phyloP scores from a whole-genome alignment of 2,329 filamentous ascomycete species.

The Coniochaeta sp. region DNA sequence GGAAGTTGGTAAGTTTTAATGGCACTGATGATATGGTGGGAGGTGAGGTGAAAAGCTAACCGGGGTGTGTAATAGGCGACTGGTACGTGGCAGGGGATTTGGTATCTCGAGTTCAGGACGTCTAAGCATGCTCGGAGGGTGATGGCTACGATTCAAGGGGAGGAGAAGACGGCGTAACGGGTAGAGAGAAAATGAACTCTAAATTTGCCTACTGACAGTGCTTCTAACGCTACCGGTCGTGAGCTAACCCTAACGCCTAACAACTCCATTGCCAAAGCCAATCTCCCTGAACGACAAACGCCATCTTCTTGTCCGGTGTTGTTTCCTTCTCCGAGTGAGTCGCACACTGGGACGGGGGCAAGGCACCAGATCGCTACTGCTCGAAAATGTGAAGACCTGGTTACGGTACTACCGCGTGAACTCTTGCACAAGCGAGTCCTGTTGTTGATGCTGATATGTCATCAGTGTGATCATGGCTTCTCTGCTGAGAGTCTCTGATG shows the following conservation, averaged over 20 bases:
- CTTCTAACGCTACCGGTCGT: neutral
- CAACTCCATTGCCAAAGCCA: neutral
- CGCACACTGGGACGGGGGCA: too few relatives aligned
- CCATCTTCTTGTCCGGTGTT: too few relatives aligned
- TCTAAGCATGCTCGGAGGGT: slow-evolving; percentile 72
- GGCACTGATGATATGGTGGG: neutral
- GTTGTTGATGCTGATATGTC: too few relatives aligned
- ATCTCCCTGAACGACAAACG: too few relatives aligned
- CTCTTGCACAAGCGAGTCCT: too few relatives aligned
- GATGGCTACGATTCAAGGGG: slow-evolving; percentile 90
- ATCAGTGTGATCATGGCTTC: too few relatives aligned
- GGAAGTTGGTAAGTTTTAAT: slow-evolving; percentile 59
- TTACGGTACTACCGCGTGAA: too few relatives aligned
- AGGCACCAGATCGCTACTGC: too few relatives aligned
- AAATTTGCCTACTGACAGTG: neutral
- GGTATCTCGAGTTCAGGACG: slow-evolving; percentile 85
- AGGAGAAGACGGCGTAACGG: slow-evolving; percentile 42
- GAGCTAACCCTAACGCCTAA: neutral
- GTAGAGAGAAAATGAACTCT: neutral
- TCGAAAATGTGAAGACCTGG: too few relatives aligned
- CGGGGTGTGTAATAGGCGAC: slow-evolving; percentile 36
- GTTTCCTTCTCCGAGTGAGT: too few relatives aligned
- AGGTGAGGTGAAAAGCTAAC: neutral
- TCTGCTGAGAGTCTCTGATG: too few relatives aligned
- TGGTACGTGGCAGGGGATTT: slow-evolving; percentile 81